phyloP scores from a whole-genome alignment of 768 basidiomycete genomes.

The Lanmaoa pseudosensibilis region DNA sequence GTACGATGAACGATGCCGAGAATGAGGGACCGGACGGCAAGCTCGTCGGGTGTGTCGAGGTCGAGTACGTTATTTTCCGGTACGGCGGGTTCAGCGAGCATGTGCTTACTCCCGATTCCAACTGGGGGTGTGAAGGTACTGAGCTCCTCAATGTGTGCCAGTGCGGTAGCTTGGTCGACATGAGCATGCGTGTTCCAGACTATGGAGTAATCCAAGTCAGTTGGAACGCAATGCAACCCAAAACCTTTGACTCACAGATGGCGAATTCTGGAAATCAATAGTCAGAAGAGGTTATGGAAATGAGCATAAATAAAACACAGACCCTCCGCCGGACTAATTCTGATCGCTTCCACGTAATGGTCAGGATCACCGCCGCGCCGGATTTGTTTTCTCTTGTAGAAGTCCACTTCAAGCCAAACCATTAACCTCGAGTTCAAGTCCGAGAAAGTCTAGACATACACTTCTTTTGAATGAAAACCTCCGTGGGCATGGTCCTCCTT shows the following conservation, averaged over 20 bases:
- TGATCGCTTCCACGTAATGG: constrained; percentile 53
- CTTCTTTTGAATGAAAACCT: constrained; percentile 77
- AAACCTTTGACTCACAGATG: constrained; percentile 52
- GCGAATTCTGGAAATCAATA: constrained; percentile 51
- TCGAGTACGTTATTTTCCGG: constrained; percentile 27
- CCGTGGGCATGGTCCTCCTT: constrained; percentile 72
- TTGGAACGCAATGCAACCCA: background rate
- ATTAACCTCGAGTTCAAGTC: background rate
- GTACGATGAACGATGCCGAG: constrained; percentile 69
- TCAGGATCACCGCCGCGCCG: constrained; percentile 52
- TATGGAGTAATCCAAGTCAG: constrained; percentile 27
- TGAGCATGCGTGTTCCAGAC: constrained; percentile 83
- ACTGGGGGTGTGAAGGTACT: constrained; percentile 48
- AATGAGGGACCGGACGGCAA: constrained; percentile 65
- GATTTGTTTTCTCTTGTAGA: constrained; percentile 69
- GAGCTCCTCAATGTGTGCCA: constrained; percentile 60
- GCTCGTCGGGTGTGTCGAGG: constrained; percentile 70
- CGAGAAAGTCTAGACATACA: constrained; percentile 40
- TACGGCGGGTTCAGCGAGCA: background rate
- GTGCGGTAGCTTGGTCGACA: constrained; percentile 50
- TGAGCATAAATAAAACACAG: constrained; percentile 19
- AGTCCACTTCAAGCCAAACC: constrained; percentile 50
- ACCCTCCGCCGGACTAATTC: constrained; percentile 74
- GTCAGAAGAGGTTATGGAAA: constrained; percentile 5
- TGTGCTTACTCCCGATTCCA: constrained; percentile 33